phyloP scores from a whole-genome alignment of 2,329 filamentous ascomycete species.

The Emmonsiellopsis sp. region DNA sequence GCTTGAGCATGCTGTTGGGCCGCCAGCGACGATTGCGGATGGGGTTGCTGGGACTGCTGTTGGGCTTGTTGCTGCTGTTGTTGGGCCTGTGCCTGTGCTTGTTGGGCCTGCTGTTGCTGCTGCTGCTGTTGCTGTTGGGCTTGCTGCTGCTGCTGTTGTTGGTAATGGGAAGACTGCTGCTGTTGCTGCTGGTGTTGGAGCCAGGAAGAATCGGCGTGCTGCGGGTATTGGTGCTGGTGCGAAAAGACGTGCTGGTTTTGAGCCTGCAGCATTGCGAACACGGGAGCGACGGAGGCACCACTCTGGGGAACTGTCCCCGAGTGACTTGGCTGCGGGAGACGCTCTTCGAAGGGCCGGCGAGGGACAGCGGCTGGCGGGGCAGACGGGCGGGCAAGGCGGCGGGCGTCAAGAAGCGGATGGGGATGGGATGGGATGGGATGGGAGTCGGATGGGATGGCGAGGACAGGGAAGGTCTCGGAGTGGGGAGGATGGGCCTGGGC shows the following conservation, averaged over 20 bases:
- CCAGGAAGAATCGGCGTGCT: conserved; percentile 32
- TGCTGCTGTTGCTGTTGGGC: conserved; percentile 26
- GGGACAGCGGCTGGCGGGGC: neutral
- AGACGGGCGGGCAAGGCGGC: neutral
- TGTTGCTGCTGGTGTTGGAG: conserved; percentile 30
- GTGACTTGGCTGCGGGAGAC: neutral
- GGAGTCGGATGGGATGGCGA: no score
- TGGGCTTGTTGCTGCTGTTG: conserved; percentile 20
- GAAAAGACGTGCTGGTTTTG: conserved; percentile 53
- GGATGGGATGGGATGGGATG: neutral
- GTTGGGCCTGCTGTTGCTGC: conserved; percentile 34
- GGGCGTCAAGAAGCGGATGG: neutral
- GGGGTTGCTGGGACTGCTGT: conserved; percentile 24
- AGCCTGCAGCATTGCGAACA: conserved; percentile 36
- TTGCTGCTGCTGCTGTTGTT: conserved; percentile 26
- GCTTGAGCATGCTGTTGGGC: conserved; percentile 36
- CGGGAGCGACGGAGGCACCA: conserved; percentile 3
- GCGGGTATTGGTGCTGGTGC: conserved; percentile 46
- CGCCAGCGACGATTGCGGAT: conserved; percentile 23
- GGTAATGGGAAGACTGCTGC: conserved; percentile 24
- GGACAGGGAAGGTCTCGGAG: no score
- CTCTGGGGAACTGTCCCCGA: conserved; percentile 1
- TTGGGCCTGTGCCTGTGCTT: conserved; percentile 35
- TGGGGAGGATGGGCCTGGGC: neutral
- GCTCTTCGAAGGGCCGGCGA: neutral